These are phyloP conservation scores for Cyberlindnera lachancei DNA, from an alignment of 805 yeast genomes.

Conservation along the genomic window DNA sequence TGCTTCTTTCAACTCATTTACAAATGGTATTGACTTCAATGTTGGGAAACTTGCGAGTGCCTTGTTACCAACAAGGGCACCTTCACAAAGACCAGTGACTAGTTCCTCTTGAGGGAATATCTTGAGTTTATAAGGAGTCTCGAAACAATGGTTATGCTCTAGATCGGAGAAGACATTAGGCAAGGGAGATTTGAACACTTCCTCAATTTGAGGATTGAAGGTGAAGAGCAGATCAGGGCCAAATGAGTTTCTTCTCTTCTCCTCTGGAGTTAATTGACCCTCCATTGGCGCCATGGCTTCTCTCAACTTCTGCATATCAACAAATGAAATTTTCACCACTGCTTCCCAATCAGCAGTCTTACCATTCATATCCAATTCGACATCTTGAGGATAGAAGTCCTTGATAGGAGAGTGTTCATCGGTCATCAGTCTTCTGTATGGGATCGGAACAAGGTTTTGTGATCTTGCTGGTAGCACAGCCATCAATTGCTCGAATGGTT, in stretches of 20 bases:
- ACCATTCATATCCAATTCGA: conserved; percentile 86
- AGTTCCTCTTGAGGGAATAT: conserved; percentile 30
- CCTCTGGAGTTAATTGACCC: conserved; percentile 56
- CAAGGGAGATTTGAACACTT: conserved; percentile 65
- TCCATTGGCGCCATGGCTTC: conserved; percentile 68
- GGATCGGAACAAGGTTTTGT: conserved; percentile 64
- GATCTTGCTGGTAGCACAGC: conserved; percentile 95
- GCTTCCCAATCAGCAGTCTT: conserved; percentile 98
- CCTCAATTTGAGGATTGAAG: conserved; percentile 69
- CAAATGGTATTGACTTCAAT: conserved; percentile 60
- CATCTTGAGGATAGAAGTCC: conserved; percentile 87
- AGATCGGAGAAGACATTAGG: conserved; percentile 73
- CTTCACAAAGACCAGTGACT: conserved; percentile 52
- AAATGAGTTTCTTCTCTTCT: conserved; percentile 61
- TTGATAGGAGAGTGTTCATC: conserved; percentile 79
- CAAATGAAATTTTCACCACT: conserved; percentile 86
- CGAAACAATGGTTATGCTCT: conserved; percentile 72
- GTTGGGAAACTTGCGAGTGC: conserved; percentile 89
- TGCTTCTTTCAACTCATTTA: conserved; percentile 43
- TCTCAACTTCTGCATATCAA: conserved; percentile 70
- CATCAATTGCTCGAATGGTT: conserved; percentile 86
- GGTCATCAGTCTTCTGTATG: conserved; percentile 76
- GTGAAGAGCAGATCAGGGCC: conserved; percentile 64
- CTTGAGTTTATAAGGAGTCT: conserved; percentile 47
- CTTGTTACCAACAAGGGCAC: conserved; percentile 63